Conservation (phyloP, 371 early-diverging fungal genomes). For the Mucor indicus region DNA sequence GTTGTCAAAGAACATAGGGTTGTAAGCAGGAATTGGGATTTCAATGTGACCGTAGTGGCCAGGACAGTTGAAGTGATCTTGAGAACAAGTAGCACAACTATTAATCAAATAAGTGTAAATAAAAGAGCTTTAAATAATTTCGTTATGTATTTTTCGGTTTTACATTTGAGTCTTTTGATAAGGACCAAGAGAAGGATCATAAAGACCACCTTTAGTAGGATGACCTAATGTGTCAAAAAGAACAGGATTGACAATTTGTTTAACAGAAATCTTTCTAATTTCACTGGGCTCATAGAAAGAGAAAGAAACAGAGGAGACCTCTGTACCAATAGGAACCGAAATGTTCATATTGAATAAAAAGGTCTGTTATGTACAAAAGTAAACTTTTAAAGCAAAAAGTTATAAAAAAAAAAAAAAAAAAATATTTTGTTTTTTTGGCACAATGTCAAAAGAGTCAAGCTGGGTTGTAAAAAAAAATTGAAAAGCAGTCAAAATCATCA, state of each 20-base stretch:
- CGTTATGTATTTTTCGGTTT: constrained; percentile 8
- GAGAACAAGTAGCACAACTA: constrained; percentile 89
- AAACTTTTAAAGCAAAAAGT: constrained; percentile 7
- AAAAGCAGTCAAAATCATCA: too few relatives aligned
- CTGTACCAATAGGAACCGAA: constrained; percentile 63
- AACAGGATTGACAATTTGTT: constrained; percentile 87
- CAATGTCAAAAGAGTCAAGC: too few relatives aligned
- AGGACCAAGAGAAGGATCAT: constrained; percentile 97
- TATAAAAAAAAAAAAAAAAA: constrained; percentile 6
- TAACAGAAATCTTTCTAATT: constrained; percentile 91
- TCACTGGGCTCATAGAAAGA: constrained; percentile 92
- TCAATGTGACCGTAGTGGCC: constrained; percentile 99
- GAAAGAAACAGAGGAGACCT: constrained; percentile 76
- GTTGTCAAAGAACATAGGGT: constrained; percentile 91
- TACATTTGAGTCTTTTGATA: constrained; percentile 73
- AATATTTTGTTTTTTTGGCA: not conserved
- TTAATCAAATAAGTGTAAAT: not conserved
- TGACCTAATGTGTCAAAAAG: constrained; percentile 91
- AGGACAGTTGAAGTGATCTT: constrained; percentile 84
- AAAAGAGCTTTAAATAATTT: not conserved
- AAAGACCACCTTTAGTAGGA: constrained; percentile 92
- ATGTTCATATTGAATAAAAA: constrained; percentile 58
- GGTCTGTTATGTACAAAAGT: not conserved
- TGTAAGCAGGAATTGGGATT: constrained; percentile 93
- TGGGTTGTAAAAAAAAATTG: too few relatives aligned